Evolutionary conservation across 1,284 basidiomycete genomes (phyloP), one percentile per base, ranked within the genome.

Genomic region (Apiotrichum montevideense): DNA sequence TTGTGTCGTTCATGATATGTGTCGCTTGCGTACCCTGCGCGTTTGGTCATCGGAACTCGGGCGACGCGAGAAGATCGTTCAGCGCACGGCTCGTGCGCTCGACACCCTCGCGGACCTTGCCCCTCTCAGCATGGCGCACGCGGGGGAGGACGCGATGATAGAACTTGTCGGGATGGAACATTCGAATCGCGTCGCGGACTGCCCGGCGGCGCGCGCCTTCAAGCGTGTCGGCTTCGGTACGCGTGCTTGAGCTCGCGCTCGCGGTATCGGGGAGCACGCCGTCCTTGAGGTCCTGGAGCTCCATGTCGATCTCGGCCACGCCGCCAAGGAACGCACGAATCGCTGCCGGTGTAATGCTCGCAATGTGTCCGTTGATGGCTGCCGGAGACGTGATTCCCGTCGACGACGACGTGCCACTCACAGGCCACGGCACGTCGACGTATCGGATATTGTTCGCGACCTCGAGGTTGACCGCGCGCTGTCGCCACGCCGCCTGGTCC

Each of bases 361-460:
- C 15, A 3, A 49, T n/a, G 10, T 49, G 47, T 3, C 10, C 37
- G 21, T 49, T 49, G 47, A 49, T 49, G 4, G 47, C 47, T 8
- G 47, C 47, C 10, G 35, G 47, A 2, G 47, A 49, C 7, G 47
- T 49, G 69, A 32, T 84, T 80, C 0, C 83, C 56, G 1, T 63
- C 35, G 2, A n/a, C 35, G 48, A 59, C 44, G 43, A 46, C 15
- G 35, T 58, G 33, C 43, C 45, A 32, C 82, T 76, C 46, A 88
- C 75, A 0, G 90, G 90, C 90, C 89, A 92, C 1, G 90, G 90
- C 7, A 92, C 82, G 67, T 89, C 86, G 15, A 49, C 35, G 37
- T 49, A 49, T 5, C 47, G 47, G 35, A 49, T 49, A 13, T 49
- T 49, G 47, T 49, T 37, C 9, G 47, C 47, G 6, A 49, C 47